Conservation (phyloP, 352 stramenopile genomes). For the Phytophthora capsici region DNA sequence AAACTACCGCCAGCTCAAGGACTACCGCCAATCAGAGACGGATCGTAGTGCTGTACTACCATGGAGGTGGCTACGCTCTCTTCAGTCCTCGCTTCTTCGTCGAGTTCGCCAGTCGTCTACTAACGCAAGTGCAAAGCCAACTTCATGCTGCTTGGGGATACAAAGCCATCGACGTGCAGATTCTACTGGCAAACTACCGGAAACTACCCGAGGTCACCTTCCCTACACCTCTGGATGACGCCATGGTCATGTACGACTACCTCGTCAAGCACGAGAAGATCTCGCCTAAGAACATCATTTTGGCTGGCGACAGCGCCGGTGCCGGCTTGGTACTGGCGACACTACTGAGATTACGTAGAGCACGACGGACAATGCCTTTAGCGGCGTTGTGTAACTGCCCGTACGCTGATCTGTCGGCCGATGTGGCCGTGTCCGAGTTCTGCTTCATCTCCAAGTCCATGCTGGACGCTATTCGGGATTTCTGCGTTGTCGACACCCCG, state of each 20-base stretch:
- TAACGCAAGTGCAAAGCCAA: constrained; percentile 25
- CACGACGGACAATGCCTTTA: constrained; percentile 30
- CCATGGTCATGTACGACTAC: constrained; percentile 54
- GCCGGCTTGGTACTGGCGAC: constrained; percentile 53
- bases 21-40: constrained; percentile 9
- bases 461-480: constrained; percentile 42
- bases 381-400: constrained; percentile 53
- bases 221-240: constrained; percentile 55
- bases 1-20: not conserved
- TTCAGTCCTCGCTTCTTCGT: constrained; percentile 64
- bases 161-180: constrained; percentile 35
- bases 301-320: constrained; percentile 63
- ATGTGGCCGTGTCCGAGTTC: constrained; percentile 40
- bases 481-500: constrained; percentile 25
- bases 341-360: constrained; percentile 45
- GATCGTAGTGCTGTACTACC: constrained; percentile 63
- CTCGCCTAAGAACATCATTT: constrained; percentile 37
- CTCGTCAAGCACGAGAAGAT: constrained; percentile 39
- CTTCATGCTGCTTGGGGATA: constrained; percentile 7
- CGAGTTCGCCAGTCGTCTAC: constrained; percentile 50
- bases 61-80: constrained; percentile 64
- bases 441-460: constrained; percentile 60
- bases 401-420: constrained; percentile 50
- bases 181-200: constrained; percentile 77
- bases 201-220: constrained; percentile 57